Base-by-base conservation (phyloP, 768 basidiomycete species). In the Cystobasidium tubakii region DNA sequence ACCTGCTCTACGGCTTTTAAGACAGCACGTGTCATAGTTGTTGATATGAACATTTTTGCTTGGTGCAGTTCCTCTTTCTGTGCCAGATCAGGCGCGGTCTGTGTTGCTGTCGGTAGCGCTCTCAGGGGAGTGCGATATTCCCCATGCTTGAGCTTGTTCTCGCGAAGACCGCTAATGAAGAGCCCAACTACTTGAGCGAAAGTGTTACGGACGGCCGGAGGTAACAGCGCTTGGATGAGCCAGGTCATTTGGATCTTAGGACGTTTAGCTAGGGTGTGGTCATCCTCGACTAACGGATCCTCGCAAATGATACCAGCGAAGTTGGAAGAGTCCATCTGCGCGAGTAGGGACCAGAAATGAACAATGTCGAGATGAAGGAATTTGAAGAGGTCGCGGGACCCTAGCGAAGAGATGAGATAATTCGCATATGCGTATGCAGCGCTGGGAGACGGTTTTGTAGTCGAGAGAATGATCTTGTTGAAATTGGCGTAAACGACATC, bases 281-380 rank as follows among this genome's bases (percentile, higher is more conserved):
- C 73, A 6, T 75, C 75, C 65, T 72, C 70, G 6, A 57, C 39
- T 10, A 73, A 33, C 0, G 91, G 89, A 76, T 92, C 84, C 78
- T 89, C 86, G 78, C 90, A 92, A n/a, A 92, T 85, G 70, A 98
- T 85, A 1, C 91, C 93, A 21, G 89, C 91, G 80, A 89, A 87
- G 81, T 98, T 99, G 33, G 92, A 91, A 15, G 88, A 85, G 82
- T 99, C 96, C 92, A 98, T 92, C 85, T 91, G 95, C 31, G 97
- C 83, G 10, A 98, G 83, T 79, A 90, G 92, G 82, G 98, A 92
- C 83, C 94, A 99, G 82, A 89, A 96, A 3, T 89, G 86, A 31
- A 90, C 88, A 23, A 92, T 89, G 55, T 89, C 85, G 73, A 99
- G 85, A 79, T 89, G 89, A 33, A 98, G 84, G 75, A 96, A 92